Evolutionary conservation across 352 stramenopile genomes (phyloP).

Genomic region (Aphanomyces astaci): DNA sequence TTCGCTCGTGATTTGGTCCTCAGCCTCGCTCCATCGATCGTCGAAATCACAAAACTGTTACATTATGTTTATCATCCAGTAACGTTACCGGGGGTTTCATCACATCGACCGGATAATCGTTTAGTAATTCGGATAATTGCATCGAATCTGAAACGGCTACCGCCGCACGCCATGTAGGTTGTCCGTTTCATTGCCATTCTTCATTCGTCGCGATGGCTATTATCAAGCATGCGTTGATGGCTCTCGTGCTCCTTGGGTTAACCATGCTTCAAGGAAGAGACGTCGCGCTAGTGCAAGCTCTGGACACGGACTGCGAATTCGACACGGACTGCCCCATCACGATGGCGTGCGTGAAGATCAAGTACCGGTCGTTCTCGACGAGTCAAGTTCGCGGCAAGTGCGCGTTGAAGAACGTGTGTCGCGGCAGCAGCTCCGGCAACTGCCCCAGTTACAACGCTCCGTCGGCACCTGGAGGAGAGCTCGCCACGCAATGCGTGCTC

Average conservation of each 20-base stretch:
- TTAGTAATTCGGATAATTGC: no score
- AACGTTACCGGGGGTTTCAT: no score
- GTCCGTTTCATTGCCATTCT: background rate
- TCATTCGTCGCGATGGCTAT: background rate
- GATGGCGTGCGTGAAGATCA: constrained; percentile 13
- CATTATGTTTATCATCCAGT: no score
- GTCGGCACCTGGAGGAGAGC: constrained; percentile 10
- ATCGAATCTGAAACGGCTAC: no score
- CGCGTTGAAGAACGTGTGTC: constrained; percentile 10
- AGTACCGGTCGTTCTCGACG: background rate
- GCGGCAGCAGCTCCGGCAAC: constrained; percentile 17
- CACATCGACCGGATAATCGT: no score
- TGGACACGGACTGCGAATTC: background rate
- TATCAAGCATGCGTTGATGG: background rate
- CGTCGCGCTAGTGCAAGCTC: background rate
- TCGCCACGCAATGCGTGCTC: constrained; percentile 19
- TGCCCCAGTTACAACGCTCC: constrained; percentile 21
- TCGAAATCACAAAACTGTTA: no score
- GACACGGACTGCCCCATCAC: constrained; percentile 6
- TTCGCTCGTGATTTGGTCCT: no score
- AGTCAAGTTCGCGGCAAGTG: background rate
- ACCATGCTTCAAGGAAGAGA: background rate
- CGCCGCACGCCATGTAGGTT: background rate
- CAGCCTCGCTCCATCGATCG: no score
- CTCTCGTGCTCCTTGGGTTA: background rate